Evolutionary conservation across 495 filamentous ascomycete species (phyloP).

Genomic region (Gamarada debralockiae): DNA sequence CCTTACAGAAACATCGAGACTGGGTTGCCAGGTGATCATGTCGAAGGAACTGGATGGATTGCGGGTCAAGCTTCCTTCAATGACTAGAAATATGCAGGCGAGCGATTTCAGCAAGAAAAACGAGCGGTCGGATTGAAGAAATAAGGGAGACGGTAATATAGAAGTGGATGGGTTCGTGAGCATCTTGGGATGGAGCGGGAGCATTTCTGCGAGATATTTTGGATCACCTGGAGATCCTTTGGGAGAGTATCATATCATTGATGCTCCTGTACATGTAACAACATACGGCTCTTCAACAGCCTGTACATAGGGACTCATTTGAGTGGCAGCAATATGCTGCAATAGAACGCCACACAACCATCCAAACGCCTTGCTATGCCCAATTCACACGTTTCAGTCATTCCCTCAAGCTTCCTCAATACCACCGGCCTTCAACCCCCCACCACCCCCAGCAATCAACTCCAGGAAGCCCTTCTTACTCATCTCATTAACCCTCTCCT

Average conservation of each 20-base stretch:
- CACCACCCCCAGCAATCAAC: conserved; percentile 67
- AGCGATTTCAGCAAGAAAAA: conserved; percentile 73
- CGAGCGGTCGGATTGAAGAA: neutral
- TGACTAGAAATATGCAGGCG: conserved; percentile 95
- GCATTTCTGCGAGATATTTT: neutral
- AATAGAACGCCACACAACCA: conserved; percentile 19
- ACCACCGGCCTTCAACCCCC: conserved; percentile 44
- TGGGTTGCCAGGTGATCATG: conserved; percentile 95
- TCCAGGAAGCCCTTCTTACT: conserved; percentile 95
- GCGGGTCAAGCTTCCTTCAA: conserved; percentile 75
- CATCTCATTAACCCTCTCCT: conserved; percentile 89
- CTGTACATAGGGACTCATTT: conserved; percentile 7
- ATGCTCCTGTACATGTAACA: conserved; percentile 17
- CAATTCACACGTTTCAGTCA: neutral
- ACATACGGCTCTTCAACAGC: neutral
- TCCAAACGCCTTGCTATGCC: conserved; percentile 17
- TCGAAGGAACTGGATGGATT: conserved; percentile 83
- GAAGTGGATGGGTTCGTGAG: neutral
- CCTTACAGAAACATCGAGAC: conserved; percentile 88
- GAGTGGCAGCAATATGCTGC: conserved; percentile 2
- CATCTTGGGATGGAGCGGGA: neutral
- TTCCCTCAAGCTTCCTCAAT: conserved; percentile 44
- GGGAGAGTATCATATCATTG: conserved; percentile 17
- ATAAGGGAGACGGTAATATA: neutral
- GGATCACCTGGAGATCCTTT: conserved; percentile 6